Conservation (phyloP, 306 rosid genomes). For the Vicia sativa region DNA sequence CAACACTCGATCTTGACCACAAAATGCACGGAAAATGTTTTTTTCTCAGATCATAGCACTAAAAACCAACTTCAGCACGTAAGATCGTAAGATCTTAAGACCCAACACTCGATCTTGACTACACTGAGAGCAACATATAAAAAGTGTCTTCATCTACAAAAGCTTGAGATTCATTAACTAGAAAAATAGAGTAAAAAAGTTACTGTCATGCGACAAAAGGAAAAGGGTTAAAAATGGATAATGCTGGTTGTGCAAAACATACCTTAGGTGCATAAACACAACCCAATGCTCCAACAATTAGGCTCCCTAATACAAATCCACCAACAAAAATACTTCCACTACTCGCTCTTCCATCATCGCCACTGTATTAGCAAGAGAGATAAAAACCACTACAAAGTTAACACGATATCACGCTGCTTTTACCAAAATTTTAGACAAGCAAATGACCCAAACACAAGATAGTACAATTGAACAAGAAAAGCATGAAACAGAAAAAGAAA, state of each 20-base stretch:
- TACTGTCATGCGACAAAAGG: background rate
- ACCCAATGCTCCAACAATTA: slow-evolving; percentile 66
- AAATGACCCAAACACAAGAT: slow-evolving; percentile 1
- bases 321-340: slow-evolving; percentile 59
- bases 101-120: no score
- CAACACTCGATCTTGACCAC: no score
- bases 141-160: background rate
- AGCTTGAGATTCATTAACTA: slow-evolving; percentile 1
- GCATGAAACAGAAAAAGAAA: background rate
- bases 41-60: no score
- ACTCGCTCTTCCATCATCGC: slow-evolving; percentile 47
- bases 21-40: no score
- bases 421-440: slow-evolving; percentile 1
- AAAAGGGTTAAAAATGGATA: background rate
- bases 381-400: slow-evolving; percentile 11
- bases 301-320: slow-evolving; percentile 68
- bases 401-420: slow-evolving; percentile 13
- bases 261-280: slow-evolving; percentile 71
- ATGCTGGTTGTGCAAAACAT: slow-evolving; percentile 27
- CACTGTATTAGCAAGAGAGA: slow-evolving; percentile 46
- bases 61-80: no score
- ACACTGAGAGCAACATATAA: background rate
- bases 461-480: background rate
- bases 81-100: no score
- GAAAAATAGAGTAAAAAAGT: background rate